Conservation (phyloP, 140 eudicot species). For the Bidens hawaiensis region DNA sequence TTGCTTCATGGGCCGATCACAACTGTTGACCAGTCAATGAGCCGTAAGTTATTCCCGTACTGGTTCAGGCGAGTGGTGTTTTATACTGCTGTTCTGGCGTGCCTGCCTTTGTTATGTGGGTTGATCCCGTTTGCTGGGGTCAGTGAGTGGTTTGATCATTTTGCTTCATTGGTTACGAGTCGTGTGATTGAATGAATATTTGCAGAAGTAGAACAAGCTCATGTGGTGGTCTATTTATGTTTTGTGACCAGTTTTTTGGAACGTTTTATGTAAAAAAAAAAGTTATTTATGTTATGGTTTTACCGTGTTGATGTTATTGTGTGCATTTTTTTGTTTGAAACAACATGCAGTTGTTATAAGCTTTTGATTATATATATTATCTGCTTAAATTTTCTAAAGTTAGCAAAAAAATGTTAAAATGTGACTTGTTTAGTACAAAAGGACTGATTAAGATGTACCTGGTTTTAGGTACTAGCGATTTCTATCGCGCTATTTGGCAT, state of each 20-base stretch:
- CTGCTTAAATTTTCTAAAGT: too few species aligned
- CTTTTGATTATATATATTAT: too few species aligned
- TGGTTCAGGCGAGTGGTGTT: constrained; percentile 55
- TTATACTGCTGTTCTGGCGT: constrained; percentile 25
- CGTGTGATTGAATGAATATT: neutral
- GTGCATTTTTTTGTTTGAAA: too few species aligned
- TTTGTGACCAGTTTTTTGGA: neutral
- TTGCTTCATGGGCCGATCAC: constrained; percentile 65
- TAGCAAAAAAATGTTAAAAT: too few species aligned
- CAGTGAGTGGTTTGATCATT: constrained; percentile 61
- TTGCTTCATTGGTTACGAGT: constrained; percentile 22
- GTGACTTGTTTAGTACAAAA: too few species aligned
- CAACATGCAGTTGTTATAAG: too few species aligned
- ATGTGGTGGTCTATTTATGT: neutral
- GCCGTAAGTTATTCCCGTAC: constrained; percentile 27
- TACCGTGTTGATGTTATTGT: too few species aligned
- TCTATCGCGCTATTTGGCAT: too few species aligned
- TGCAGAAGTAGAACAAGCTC: neutral
- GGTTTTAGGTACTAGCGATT: too few species aligned
- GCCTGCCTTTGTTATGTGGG: constrained; percentile 66
- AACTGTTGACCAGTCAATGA: constrained; percentile 26
- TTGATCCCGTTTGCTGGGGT: constrained; percentile 78
- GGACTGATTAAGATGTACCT: too few species aligned
- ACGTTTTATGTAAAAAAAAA: neutral
- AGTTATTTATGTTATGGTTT: too few species aligned